Conservation (phyloP, 768 basidiomycete genomes). For the Strobilomyces echinocephalus region DNA sequence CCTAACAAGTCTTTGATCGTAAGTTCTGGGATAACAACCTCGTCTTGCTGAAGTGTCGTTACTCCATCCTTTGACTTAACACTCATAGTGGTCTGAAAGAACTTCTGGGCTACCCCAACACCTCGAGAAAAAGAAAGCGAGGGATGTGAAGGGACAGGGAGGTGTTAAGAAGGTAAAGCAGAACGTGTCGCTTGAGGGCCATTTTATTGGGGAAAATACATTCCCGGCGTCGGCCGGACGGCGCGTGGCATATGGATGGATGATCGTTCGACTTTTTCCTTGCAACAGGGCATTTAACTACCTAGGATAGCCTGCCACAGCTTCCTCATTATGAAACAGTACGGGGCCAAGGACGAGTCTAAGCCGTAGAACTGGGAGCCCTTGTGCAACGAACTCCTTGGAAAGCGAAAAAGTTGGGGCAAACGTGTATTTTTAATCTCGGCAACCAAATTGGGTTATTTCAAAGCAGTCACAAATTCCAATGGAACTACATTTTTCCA, state of each 20-base stretch:
- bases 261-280: not conserved
- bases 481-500: not conserved
- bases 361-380: too few species aligned
- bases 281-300: too few species aligned
- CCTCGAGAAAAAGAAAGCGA: not conserved
- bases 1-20: conserved; percentile 82
- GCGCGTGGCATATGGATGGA: conserved; percentile 26
- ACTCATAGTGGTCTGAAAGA: conserved; percentile 17
- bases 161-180: not conserved
- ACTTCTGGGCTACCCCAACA: conserved; percentile 5
- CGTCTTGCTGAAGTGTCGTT: conserved; percentile 48
- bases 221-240: conserved; percentile 22
- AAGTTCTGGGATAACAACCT: conserved; percentile 73
- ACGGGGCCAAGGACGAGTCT: too few species aligned
- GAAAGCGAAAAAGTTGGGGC: not conserved
- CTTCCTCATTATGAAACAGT: too few species aligned
- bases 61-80: conserved; percentile 11
- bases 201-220: conserved; percentile 26
- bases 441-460: not conserved
- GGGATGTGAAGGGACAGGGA: not conserved
- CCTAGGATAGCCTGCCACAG: too few species aligned
- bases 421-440: not conserved
- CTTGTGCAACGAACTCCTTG: too few species aligned
- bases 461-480: too few species aligned
- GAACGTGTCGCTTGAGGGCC: not conserved